Conservation (phyloP, 2,329 filamentous ascomycete species). For the Alternaria gansuensis region DNA sequence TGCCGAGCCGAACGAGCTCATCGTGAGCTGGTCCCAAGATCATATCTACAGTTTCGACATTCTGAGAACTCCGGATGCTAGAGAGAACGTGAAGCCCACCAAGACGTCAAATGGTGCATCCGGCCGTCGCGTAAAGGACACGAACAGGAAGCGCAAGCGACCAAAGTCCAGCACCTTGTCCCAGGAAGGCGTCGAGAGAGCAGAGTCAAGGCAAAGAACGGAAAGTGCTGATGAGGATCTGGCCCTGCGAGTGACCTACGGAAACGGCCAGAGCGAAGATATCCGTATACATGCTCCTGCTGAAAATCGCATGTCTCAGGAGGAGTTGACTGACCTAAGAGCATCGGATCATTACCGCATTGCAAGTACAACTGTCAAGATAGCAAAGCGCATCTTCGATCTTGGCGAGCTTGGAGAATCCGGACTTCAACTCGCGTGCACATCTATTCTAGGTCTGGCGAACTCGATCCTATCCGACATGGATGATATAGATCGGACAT, state of each 20-base stretch:
- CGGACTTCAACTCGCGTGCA: constrained; percentile 57
- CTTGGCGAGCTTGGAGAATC: constrained; percentile 46
- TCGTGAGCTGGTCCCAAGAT: constrained; percentile 74
- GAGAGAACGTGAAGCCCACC: constrained; percentile 49
- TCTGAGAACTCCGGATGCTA: constrained; percentile 65
- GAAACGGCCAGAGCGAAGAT: constrained; percentile 68
- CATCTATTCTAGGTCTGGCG: constrained; percentile 50
- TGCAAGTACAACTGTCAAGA: constrained; percentile 63
- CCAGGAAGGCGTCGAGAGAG: constrained; percentile 54
- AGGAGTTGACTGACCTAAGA: constrained; percentile 59
- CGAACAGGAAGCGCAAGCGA: constrained; percentile 66
- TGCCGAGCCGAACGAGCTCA: constrained; percentile 71
- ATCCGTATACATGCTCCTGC: constrained; percentile 58
- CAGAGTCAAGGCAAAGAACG: constrained; percentile 60
- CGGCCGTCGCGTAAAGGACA: constrained; percentile 39
- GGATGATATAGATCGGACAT: constrained; percentile 63
- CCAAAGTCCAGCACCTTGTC: constrained; percentile 51
- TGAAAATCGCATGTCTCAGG: constrained; percentile 44
- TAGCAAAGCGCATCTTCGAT: constrained; percentile 66
- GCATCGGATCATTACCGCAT: constrained; percentile 66
- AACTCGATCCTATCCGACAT: constrained; percentile 63
- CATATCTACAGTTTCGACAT: constrained; percentile 74
- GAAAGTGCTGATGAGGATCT: constrained; percentile 57
- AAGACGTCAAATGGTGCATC: constrained; percentile 28
- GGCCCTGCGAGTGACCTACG: constrained; percentile 65